Conservation (phyloP, 2,329 filamentous ascomycete species). For the Colletotrichum scovillei region DNA sequence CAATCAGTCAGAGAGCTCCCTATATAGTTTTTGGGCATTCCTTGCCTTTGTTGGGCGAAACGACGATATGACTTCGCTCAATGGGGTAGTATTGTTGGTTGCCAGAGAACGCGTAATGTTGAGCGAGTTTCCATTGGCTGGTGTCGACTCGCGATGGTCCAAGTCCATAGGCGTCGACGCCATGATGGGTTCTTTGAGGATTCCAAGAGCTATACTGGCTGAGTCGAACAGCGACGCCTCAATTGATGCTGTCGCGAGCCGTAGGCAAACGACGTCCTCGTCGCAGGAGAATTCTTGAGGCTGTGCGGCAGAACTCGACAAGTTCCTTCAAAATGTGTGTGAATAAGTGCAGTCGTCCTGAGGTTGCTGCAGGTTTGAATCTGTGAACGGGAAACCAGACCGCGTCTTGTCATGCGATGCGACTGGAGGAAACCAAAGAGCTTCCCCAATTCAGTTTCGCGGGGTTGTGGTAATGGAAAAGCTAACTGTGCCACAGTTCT, state of each 20-base stretch:
- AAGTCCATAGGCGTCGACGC: conserved; percentile 68
- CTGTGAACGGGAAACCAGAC: neutral
- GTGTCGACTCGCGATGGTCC: conserved; percentile 56
- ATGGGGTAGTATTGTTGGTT: conserved; percentile 67
- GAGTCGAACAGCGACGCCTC: neutral
- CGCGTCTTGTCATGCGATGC: neutral
- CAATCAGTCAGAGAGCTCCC: neutral
- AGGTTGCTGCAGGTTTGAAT: neutral
- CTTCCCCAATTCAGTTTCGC: neutral
- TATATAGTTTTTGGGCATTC: neutral
- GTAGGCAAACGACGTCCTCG: neutral
- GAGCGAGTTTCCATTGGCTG: conserved; percentile 56
- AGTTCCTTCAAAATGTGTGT: neutral
- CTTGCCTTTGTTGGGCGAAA: conserved; percentile 85
- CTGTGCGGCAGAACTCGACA: neutral
- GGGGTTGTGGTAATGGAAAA: neutral
- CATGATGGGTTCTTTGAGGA: conserved; percentile 47
- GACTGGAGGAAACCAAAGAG: neutral
- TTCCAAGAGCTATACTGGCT: neutral
- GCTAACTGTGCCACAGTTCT: conserved; percentile 8
- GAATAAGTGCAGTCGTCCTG: neutral
- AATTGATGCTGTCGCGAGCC: neutral
- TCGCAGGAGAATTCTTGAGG: neutral
- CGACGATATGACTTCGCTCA: conserved; percentile 80
- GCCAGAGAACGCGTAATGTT: conserved; percentile 63